phyloP scores from a whole-genome alignment of 2,329 filamentous ascomycete species.

The Cladosporium phlei region DNA sequence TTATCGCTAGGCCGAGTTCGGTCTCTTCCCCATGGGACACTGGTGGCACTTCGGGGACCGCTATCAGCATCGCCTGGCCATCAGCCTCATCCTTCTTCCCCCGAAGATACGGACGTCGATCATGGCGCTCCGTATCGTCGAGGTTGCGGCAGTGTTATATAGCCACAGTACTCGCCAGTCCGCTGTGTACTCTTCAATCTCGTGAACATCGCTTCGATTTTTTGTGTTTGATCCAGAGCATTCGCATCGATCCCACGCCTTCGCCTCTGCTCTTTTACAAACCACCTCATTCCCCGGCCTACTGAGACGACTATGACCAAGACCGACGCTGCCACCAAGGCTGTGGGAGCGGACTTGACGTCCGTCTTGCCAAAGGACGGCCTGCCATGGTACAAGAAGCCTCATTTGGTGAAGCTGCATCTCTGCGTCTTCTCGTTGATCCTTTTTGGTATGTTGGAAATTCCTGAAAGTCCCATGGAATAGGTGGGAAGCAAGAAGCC shows the following conservation, averaged over 20 bases:
- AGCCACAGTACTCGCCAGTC: too few relatives aligned
- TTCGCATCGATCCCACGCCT: too few relatives aligned
- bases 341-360: slow-evolving; percentile 17
- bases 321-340: slow-evolving; percentile 6
- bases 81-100: too few relatives aligned
- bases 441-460: slow-evolving; percentile 17
- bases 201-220: too few relatives aligned
- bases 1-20: too few relatives aligned
- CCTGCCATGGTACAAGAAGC: slow-evolving; percentile 20
- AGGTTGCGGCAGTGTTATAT: too few relatives aligned
- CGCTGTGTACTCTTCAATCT: too few relatives aligned
- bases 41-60: too few relatives aligned
- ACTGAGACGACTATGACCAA: background rate
- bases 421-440: slow-evolving; percentile 14
- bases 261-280: background rate
- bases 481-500: slow-evolving; percentile 1
- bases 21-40: too few relatives aligned
- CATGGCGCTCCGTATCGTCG: too few relatives aligned
- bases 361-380: slow-evolving; percentile 14
- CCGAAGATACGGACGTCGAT: too few relatives aligned
- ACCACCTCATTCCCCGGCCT: background rate
- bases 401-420: slow-evolving; percentile 18
- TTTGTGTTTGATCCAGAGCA: slow-evolving; percentile 78
- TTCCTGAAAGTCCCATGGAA: background rate
- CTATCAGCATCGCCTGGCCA: too few relatives aligned